These are phyloP conservation scores for Odontarrhena argentea DNA, from an alignment of 345 rosid species.

Conservation along the genomic window DNA sequence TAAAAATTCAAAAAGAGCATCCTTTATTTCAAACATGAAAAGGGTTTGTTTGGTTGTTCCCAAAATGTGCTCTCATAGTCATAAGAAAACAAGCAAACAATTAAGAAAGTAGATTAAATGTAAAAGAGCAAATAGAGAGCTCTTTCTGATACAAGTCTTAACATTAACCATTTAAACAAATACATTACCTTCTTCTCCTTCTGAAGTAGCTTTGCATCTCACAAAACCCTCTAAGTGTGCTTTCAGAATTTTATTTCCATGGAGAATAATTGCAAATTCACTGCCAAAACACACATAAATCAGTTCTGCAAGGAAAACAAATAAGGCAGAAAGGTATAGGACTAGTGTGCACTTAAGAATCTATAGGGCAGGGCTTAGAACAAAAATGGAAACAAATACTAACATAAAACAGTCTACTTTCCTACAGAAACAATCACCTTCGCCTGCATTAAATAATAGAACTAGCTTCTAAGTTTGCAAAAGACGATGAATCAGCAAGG, in stretches of 20 bases:
- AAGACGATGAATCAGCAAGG: slow-evolving; percentile 8
- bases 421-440: background rate
- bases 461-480: slow-evolving; percentile 8
- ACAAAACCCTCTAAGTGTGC: slow-evolving; percentile 16
- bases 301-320: background rate
- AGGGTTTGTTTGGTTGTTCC: slow-evolving; percentile 36
- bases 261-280: slow-evolving; percentile 23
- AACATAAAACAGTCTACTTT: slow-evolving; percentile 1
- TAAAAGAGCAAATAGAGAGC: slow-evolving; percentile 26
- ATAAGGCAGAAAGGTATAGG: background rate
- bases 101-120: slow-evolving; percentile 13
- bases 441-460: background rate
- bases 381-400: background rate
- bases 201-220: slow-evolving; percentile 30
- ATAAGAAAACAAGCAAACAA: slow-evolving; percentile 26
- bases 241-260: slow-evolving; percentile 38
- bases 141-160: slow-evolving; percentile 31
- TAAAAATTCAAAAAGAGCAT: slow-evolving; percentile 24
- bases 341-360: background rate
- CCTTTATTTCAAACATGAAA: slow-evolving; percentile 40
- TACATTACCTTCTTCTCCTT: slow-evolving; percentile 34
- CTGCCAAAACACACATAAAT: slow-evolving; percentile 15
- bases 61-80: slow-evolving; percentile 34
- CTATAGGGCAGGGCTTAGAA: slow-evolving; percentile 19
- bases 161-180: slow-evolving; percentile 33